Percentiles rank a stretch among this genome's conserved stretches.
phyloP scores from a whole-genome alignment of 2,329 filamentous ascomycete species.

The Phaeosphaeriaceae sp. region DNA sequence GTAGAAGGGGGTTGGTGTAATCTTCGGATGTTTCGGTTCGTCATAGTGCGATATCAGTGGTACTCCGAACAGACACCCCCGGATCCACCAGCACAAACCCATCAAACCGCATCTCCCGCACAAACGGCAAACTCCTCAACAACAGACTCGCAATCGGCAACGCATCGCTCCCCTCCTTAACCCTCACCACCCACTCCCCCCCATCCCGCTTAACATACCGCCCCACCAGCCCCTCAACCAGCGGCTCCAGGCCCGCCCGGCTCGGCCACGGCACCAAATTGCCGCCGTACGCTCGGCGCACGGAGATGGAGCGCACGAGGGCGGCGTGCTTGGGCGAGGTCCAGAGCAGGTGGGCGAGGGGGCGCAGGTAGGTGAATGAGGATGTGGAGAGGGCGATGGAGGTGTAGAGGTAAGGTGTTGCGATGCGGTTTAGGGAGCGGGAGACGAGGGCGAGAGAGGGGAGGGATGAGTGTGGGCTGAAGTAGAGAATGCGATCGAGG shows the following conservation, averaged over 20 bases:
- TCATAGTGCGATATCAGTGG: no score
- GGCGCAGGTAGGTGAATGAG: slow-evolving; percentile 15
- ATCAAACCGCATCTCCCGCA: slow-evolving; percentile 20
- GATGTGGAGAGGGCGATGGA: slow-evolving; percentile 11
- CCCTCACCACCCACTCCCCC: slow-evolving; percentile 7
- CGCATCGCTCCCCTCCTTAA: slow-evolving; percentile 18
- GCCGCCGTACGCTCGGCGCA: slow-evolving; percentile 20
- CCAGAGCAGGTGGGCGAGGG: slow-evolving; percentile 19
- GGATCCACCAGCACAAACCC: slow-evolving; percentile 25
- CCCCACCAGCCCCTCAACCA: slow-evolving; percentile 9
- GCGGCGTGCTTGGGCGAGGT: slow-evolving; percentile 9
- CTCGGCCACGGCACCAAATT: slow-evolving; percentile 19
- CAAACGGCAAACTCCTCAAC: slow-evolving; percentile 15
- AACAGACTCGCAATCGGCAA: slow-evolving; percentile 18
- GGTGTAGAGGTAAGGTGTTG: slow-evolving; percentile 19
- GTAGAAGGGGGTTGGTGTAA: no score
- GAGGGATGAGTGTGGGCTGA: not conserved
- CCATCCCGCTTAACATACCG: slow-evolving; percentile 7
- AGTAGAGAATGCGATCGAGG: slow-evolving; percentile 13
- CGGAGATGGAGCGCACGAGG: slow-evolving; percentile 11
- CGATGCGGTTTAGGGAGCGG: slow-evolving; percentile 17
- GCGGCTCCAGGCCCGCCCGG: slow-evolving; percentile 1
- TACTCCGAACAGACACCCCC: not conserved
- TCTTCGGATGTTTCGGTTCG: no score
- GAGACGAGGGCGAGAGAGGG: slow-evolving; percentile 17